Evolutionary conservation across 2,329 filamentous ascomycete species (phyloP).

Genomic region (Knufia petricola): DNA sequence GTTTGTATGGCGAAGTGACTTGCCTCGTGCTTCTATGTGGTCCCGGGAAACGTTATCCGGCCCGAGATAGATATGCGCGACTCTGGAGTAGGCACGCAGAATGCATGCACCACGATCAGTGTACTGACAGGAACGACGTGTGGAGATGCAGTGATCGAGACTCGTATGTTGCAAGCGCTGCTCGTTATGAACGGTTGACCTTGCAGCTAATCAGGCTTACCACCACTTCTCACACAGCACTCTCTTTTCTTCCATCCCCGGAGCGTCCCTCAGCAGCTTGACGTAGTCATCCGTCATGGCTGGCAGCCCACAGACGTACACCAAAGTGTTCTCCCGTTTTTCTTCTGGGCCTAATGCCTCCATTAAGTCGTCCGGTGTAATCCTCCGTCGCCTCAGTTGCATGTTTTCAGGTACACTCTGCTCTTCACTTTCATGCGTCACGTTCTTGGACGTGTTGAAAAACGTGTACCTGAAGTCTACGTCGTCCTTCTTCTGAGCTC

Average conservation of each 20-base stretch:
- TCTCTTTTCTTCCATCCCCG: constrained; percentile 38
- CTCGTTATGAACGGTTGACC: no score
- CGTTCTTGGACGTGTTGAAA: constrained; percentile 36
- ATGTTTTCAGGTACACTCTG: constrained; percentile 16
- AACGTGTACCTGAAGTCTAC: constrained; percentile 37
- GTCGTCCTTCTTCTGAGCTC: constrained; percentile 19
- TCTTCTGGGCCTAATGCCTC: constrained; percentile 26
- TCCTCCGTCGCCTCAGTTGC: constrained; percentile 27
- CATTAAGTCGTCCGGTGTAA: constrained; percentile 29
- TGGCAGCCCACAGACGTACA: constrained; percentile 61
- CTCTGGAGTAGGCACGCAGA: no score
- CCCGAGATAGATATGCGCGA: no score
- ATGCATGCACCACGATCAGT: no score
- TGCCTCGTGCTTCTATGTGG: no score
- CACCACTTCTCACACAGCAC: constrained; percentile 58
- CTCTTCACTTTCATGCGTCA: neutral
- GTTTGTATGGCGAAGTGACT: no score
- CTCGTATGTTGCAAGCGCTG: no score
- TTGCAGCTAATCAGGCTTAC: no score
- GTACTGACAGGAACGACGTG: constrained; percentile 12
- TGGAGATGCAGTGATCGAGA: no score
- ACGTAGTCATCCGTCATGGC: constrained; percentile 61
- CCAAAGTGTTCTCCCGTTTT: constrained; percentile 38
- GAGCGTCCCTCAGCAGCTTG: constrained; percentile 27
- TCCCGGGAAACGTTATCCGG: no score